Conservation (phyloP, 1,284 basidiomycete species). For the Tilletia horrida region DNA sequence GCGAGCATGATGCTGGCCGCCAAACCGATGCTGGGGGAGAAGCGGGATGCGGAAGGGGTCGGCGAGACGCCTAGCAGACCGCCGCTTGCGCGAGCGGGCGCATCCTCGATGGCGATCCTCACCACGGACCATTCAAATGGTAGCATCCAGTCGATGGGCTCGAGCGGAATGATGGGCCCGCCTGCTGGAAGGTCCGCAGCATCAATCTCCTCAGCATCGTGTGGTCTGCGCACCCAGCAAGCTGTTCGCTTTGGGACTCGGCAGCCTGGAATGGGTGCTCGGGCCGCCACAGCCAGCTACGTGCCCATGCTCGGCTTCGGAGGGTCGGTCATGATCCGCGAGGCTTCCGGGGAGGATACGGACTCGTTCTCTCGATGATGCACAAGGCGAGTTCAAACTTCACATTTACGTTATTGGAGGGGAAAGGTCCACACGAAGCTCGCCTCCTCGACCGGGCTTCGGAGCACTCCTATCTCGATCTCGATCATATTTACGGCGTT, state of each 20-base stretch:
- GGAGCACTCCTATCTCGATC: no score
- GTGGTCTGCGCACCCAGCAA: neutral
- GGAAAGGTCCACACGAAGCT: no score
- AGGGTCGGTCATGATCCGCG: conserved; percentile 6
- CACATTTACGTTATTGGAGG: no score
- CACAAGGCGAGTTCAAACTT: no score
- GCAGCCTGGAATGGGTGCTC: conserved; percentile 2
- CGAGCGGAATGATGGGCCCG: neutral
- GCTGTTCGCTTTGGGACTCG: neutral
- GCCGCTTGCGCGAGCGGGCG: neutral
- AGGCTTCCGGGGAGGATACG: neutral
- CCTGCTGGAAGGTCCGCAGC: neutral
- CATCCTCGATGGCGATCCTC: neutral
- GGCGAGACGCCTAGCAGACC: conserved; percentile 12
- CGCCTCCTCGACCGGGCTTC: no score
- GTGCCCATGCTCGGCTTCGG: neutral
- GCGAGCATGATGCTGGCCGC: conserved; percentile 1
- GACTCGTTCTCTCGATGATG: neutral
- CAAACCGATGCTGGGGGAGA: no score
- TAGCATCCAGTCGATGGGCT: neutral
- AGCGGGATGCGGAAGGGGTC: neutral
- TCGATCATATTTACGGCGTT: no score
- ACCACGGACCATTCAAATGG: neutral
- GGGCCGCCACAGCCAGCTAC: conserved; percentile 1
- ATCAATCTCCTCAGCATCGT: neutral